phyloP scores from a whole-genome alignment of 163 green algal genomes.

The Volvox carteri region DNA sequence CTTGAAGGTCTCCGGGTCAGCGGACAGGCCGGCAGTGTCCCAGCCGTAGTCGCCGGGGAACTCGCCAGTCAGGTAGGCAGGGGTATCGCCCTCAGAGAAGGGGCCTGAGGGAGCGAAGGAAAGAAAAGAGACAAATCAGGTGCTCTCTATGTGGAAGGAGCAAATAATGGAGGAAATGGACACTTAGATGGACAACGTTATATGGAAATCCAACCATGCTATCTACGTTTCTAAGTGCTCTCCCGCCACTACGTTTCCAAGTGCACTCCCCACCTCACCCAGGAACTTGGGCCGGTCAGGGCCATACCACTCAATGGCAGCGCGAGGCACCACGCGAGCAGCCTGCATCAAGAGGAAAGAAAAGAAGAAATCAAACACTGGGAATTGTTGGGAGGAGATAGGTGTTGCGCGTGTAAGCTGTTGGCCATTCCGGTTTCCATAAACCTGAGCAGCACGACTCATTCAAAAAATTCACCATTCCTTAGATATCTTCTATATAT shows the following conservation, averaged over 20 bases:
- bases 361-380: not conserved
- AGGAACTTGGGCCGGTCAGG: no score
- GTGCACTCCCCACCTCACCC: not conserved
- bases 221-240: no score
- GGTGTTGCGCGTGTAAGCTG: not conserved
- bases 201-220: no score
- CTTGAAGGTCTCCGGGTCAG: conserved; percentile 81
- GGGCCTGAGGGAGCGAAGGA: conserved; percentile 42
- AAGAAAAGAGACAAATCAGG: no score
- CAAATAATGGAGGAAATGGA: no score
- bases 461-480: not conserved
- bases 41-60: conserved; percentile 96
- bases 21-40: conserved; percentile 91
- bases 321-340: no score
- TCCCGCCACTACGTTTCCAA: not conserved
- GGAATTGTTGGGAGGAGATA: not conserved
- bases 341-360: no score
- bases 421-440: no score
- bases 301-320: no score
- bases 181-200: no score
- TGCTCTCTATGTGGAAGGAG: no score
- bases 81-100: conserved; percentile 57
- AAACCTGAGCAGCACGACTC: not conserved
- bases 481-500: no score
- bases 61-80: conserved; percentile 89